These are phyloP conservation scores for Syncephalastrum racemosum DNA, from an alignment of 371 early-diverging fungal genomes.

Conservation along the genomic window DNA sequence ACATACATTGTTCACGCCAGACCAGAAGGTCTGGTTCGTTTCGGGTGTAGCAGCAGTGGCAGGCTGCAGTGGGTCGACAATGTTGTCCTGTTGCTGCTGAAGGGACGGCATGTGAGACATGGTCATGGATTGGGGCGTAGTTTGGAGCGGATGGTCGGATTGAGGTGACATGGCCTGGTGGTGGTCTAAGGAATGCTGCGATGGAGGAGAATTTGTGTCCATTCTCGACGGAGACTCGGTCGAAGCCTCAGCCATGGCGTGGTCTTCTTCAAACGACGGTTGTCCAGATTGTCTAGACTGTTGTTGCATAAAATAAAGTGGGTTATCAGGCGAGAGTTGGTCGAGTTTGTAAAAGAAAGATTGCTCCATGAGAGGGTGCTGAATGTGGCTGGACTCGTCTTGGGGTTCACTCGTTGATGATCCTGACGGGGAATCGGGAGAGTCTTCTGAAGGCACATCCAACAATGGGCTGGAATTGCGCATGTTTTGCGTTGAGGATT, in stretches of 20 bases:
- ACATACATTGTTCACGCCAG: conserved; percentile 45
- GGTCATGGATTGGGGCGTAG: not conserved
- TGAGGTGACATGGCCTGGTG: not conserved
- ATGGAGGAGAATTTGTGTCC: not conserved
- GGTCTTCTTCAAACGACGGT: conserved; percentile 16
- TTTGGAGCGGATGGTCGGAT: conserved; percentile 3
- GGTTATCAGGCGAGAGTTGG: conserved; percentile 33
- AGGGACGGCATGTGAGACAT: conserved; percentile 2
- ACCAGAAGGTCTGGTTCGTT: conserved; percentile 36
- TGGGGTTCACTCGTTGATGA: conserved; percentile 25
- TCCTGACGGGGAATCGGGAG: conserved; percentile 23
- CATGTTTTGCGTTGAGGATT: conserved; percentile 9
- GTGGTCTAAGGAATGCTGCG: not conserved
- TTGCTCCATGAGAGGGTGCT: conserved; percentile 35
- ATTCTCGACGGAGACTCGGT: conserved; percentile 3
- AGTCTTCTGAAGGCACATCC: conserved; percentile 16
- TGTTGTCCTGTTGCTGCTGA: conserved; percentile 10
- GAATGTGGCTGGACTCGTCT: conserved; percentile 25
- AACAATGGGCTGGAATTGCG: conserved; percentile 19
- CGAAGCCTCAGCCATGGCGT: conserved; percentile 18
- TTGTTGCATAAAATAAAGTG: conserved; percentile 35
- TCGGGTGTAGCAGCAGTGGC: conserved; percentile 14
- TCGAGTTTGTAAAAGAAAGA: conserved; percentile 40
- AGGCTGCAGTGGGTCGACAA: conserved; percentile 19
- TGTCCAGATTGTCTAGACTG: conserved; percentile 26